Percentiles rank a stretch among this genome's conserved stretches.
Evolutionary conservation across 2,329 filamentous ascomycete species (phyloP).

Genomic region (Cadophora sp.): DNA sequence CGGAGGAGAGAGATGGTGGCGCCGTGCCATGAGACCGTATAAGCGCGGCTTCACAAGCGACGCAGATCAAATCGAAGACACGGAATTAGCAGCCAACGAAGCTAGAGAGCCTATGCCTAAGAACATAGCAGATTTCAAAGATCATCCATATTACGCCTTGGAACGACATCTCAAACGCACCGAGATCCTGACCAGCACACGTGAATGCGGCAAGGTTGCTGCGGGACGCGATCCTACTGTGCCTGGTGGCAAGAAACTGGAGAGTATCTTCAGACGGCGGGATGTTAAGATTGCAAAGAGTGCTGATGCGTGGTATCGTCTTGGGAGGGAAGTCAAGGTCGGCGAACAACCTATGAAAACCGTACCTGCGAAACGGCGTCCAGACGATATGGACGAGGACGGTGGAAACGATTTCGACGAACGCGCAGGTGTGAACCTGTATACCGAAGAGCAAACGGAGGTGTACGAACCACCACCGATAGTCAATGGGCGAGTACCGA

Average conservation of each 20-base stretch:
- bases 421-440: slow-evolving; percentile 62
- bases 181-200: slow-evolving; percentile 76
- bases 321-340: slow-evolving; percentile 79
- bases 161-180: slow-evolving; percentile 84
- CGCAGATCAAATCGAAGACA: slow-evolving; percentile 84
- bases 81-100: slow-evolving; percentile 73
- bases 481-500: slow-evolving; percentile 76
- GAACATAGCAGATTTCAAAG: slow-evolving; percentile 86
- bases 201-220: slow-evolving; percentile 78
- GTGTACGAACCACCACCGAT: slow-evolving; percentile 80
- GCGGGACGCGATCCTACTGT: slow-evolving; percentile 61
- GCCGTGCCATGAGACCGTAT: slow-evolving; percentile 57
- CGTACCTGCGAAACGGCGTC: slow-evolving; percentile 55
- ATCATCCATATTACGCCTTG: slow-evolving; percentile 83
- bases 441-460: slow-evolving; percentile 70
- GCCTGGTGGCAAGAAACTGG: slow-evolving; percentile 55
- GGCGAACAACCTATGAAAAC: slow-evolving; percentile 86
- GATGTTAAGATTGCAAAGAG: slow-evolving; percentile 83
- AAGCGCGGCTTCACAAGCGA: slow-evolving; percentile 57
- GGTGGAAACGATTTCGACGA: slow-evolving; percentile 51
- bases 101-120: slow-evolving; percentile 84
- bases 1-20: slow-evolving; percentile 60
- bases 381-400: slow-evolving; percentile 47
- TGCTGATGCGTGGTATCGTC: slow-evolving; percentile 88
- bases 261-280: slow-evolving; percentile 80